Evolutionary conservation across 1,284 basidiomycete genomes (phyloP).

Genomic region (Pyrrhoderma noxium): DNA sequence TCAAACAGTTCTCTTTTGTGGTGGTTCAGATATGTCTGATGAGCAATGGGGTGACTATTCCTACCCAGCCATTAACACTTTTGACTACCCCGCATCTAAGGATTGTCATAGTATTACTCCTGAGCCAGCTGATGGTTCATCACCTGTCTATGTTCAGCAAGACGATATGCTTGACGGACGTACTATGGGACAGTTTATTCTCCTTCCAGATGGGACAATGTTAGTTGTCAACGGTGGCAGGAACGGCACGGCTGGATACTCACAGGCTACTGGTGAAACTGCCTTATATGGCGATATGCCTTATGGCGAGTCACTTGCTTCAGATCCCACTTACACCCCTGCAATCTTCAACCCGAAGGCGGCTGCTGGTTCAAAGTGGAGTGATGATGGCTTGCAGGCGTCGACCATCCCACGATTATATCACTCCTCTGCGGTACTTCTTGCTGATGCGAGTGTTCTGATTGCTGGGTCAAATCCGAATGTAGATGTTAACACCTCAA

Average conservation of each 20-base stretch:
- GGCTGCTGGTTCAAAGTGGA: constrained; percentile 64
- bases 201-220: constrained; percentile 68
- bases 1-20: constrained; percentile 84
- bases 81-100: constrained; percentile 52
- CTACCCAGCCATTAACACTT: constrained; percentile 60
- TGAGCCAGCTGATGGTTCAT: constrained; percentile 60
- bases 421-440: constrained; percentile 84
- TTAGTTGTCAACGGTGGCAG: constrained; percentile 72
- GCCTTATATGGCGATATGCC: constrained; percentile 44
- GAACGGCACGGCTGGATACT: constrained; percentile 74
- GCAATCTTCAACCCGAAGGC: constrained; percentile 72
- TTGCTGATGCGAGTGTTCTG: constrained; percentile 82
- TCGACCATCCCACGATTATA: constrained; percentile 74
- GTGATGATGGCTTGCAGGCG: constrained; percentile 51
- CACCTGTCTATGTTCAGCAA: constrained; percentile 50
- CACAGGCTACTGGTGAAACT: constrained; percentile 45
- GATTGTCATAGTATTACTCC: constrained; percentile 75
- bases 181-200: constrained; percentile 85
- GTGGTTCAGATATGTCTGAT: constrained; percentile 72
- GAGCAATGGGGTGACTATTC: constrained; percentile 68
- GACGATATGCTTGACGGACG: constrained; percentile 70
- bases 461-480: constrained; percentile 94
- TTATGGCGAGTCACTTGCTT: constrained; percentile 54
- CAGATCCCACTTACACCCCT: constrained; percentile 61
- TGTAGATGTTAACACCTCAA: constrained; percentile 66